These are phyloP conservation scores for Cutaneotrichosporon cutaneum DNA, from an alignment of 1,284 basidiomycete genomes.

Conservation along the genomic window DNA sequence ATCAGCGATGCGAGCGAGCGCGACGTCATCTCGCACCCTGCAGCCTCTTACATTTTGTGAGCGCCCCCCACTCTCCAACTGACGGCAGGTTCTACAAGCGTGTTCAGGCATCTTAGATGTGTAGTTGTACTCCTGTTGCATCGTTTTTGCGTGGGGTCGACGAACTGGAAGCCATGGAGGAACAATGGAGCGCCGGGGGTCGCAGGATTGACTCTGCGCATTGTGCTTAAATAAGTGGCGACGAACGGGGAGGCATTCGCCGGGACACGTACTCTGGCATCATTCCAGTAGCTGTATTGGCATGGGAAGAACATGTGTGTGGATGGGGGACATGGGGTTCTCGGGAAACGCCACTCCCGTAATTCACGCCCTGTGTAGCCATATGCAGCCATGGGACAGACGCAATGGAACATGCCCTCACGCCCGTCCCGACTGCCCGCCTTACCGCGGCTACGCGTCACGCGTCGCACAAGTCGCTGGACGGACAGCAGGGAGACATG, in stretches of 20 bases:
- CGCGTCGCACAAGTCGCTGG: too few species aligned
- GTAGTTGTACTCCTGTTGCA: conserved; percentile 6
- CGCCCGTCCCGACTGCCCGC: too few species aligned
- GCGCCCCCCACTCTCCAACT: background rate
- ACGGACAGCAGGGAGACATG: too few species aligned
- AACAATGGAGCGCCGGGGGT: too few species aligned
- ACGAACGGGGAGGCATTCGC: too few species aligned
- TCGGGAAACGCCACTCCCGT: background rate
- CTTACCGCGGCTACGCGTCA: too few species aligned
- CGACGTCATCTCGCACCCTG: conserved; percentile 62
- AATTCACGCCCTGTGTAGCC: background rate
- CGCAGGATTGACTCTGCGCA: too few species aligned
- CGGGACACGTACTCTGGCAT: too few species aligned
- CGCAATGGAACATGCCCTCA: background rate
- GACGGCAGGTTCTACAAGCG: conserved; percentile 49
- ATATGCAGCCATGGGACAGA: background rate
- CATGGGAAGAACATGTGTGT: too few species aligned
- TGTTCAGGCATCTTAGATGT: conserved; percentile 28
- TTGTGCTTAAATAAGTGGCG: too few species aligned
- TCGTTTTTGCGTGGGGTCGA: background rate
- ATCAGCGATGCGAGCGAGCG: conserved; percentile 67
- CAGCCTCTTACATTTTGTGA: conserved; percentile 8
- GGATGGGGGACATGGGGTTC: too few species aligned
- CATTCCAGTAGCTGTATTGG: too few species aligned
- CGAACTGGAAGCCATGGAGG: background rate